Base-by-base conservation (phyloP, 305 asterid species). In the Ajuga reptans region DNA sequence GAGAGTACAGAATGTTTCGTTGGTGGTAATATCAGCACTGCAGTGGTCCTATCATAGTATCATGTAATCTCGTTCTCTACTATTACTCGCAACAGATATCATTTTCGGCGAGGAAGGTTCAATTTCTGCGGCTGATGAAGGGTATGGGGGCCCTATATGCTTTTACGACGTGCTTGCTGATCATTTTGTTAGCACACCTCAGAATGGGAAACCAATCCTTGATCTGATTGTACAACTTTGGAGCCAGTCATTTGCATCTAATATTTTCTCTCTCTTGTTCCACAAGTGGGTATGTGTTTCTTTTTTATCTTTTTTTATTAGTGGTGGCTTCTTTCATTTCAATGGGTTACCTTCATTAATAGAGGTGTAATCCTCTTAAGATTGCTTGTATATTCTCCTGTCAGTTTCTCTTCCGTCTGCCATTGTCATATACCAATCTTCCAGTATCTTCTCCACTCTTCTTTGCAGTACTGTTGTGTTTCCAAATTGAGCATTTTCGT, bases 231-330 rank as follows among this genome's bases (percentile, higher is more conserved):
- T 89, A 78, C 96, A 84, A 83, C 87, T 84, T 16, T 93, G 98
- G 98, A 90, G 94, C 92, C 97, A 90, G 81, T 86, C 91, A 51
- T 90, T 88, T 81, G 94, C 96, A 10, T 84, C 98, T 41, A 87
- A 84, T 76, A 86, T 86, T 12, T 93, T 93, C 55, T 53, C 94
- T 45, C 86, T 89, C 50, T 82, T 93, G 85, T 90, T 93, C 82
- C 92, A 93, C 79, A 87, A 90, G 71, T 93, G 98, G 97, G 99
- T 90, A 83, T 57, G 91, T 79, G 41, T 16, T 75, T 11, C 51
- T 62, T 43, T 72, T 21, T 21, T 21, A 21, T 21, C 27, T 21
- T 21, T 21, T 21, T 21, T 36, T 41, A 5, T 21, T 43, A 34
- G 9, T 41, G 55, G 33, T 31, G 21, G 42, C 68, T 68, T 68